These are phyloP conservation scores for Monosporascus ibericus DNA, from an alignment of 2,329 filamentous ascomycete genomes.

Conservation along the genomic window DNA sequence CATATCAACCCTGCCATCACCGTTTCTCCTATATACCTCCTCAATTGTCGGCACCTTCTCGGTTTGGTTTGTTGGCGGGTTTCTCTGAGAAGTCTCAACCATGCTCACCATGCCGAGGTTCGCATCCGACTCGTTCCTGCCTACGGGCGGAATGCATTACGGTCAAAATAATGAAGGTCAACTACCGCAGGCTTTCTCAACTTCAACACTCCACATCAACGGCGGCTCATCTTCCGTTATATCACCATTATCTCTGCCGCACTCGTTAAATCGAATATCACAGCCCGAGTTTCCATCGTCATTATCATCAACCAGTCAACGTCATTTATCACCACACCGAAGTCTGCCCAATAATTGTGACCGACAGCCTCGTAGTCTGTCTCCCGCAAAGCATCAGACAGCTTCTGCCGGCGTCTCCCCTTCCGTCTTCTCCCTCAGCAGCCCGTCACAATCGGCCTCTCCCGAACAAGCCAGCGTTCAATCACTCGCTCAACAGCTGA, in stretches of 20 bases:
- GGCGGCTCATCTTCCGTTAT: conserved; percentile 29
- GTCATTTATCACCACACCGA: conserved; percentile 18
- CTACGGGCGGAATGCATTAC: conserved; percentile 26
- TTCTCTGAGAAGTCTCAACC: conserved; percentile 8
- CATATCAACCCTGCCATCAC: neutral
- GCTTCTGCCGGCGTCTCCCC: conserved; percentile 10
- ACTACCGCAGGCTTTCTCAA: conserved; percentile 9
- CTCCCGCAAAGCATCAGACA: conserved; percentile 22
- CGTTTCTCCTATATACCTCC: neutral
- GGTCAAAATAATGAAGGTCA: conserved; percentile 25
- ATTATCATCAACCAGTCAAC: conserved; percentile 12
- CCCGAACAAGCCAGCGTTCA: conserved; percentile 13
- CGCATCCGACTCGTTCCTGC: conserved; percentile 37
- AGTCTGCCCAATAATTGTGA: conserved; percentile 14
- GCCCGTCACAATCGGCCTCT: conserved; percentile 10
- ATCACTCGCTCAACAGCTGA: conserved; percentile 6
- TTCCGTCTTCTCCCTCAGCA: conserved; percentile 9
- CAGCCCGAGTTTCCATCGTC: conserved; percentile 30
- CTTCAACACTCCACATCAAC: conserved; percentile 17
- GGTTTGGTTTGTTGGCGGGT: conserved; percentile 1
- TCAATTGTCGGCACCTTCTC: neutral
- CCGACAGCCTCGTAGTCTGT: conserved; percentile 26
- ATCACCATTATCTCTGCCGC: conserved; percentile 34
- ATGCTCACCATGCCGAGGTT: conserved; percentile 35
- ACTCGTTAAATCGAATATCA: conserved; percentile 25